Conservation (phyloP, 1,139 yeast species). For the Taphrina deformans region DNA sequence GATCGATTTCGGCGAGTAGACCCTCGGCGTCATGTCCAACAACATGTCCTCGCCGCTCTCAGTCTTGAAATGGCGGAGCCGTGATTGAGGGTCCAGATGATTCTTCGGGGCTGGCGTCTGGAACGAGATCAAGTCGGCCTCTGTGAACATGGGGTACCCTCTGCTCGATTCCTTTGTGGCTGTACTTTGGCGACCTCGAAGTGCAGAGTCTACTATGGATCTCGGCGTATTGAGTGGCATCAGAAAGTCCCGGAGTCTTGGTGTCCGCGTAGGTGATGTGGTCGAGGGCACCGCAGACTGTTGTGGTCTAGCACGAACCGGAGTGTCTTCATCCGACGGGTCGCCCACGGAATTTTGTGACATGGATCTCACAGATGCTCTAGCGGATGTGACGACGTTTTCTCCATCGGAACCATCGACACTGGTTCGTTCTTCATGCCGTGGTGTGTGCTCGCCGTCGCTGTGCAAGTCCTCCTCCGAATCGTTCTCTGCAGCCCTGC, state of each 20-base stretch:
- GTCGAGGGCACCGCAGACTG: neutral
- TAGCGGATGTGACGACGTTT: neutral
- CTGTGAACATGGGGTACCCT: neutral
- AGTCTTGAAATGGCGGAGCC: constrained; percentile 10
- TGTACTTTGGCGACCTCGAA: constrained; percentile 22
- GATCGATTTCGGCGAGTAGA: constrained; percentile 26
- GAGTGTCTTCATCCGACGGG: constrained; percentile 7
- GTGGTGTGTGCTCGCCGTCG: neutral
- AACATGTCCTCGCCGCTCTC: constrained; percentile 29
- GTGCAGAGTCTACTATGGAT: constrained; percentile 12
- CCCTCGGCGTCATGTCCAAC: constrained; percentile 30
- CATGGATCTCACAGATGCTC: neutral
- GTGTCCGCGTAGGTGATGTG: constrained; percentile 26
- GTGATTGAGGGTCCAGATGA: constrained; percentile 2
- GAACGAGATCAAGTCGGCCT: constrained; percentile 23
- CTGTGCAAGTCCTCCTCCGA: neutral
- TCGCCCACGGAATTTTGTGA: neutral
- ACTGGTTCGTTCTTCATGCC: neutral
- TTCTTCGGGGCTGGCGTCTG: constrained; percentile 24
- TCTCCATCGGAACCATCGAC: neutral
- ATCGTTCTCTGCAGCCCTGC: neutral
- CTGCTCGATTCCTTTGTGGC: neutral
- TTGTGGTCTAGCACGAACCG: neutral
- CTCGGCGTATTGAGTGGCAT: constrained; percentile 28
- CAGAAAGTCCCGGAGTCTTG: constrained; percentile 20